phyloP scores from a whole-genome alignment of 108 stramenopile species.

The Fragilariopsis cylindrus region DNA sequence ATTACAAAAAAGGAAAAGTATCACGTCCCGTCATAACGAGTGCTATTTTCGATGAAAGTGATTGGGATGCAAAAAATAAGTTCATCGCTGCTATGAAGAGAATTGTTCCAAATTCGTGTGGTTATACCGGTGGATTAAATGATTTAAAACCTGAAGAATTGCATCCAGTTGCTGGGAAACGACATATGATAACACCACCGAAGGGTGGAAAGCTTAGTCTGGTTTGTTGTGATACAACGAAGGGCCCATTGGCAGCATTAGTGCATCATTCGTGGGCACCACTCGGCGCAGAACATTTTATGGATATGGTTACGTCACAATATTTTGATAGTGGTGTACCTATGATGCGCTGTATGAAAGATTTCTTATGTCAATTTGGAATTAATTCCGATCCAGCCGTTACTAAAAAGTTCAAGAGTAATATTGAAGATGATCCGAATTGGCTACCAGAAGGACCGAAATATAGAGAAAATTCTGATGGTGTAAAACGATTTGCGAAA shows the following conservation, averaged over 20 bases:
- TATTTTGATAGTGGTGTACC: slow-evolving; percentile 74
- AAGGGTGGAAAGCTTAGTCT: slow-evolving; percentile 30
- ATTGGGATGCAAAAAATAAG: not conserved
- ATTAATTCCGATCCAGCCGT: slow-evolving; percentile 53
- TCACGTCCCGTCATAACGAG: not conserved
- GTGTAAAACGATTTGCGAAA: slow-evolving; percentile 69
- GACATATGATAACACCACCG: slow-evolving; percentile 42
- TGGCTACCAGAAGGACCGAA: slow-evolving; percentile 79
- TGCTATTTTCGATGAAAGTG: not conserved
- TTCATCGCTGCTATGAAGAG: not conserved
- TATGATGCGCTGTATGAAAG: slow-evolving; percentile 76
- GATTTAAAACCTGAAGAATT: slow-evolving; percentile 18
- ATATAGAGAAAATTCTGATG: slow-evolving; percentile 59
- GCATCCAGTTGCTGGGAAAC: not conserved
- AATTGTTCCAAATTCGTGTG: not conserved
- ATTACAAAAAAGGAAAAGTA: not conserved
- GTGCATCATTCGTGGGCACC: slow-evolving; percentile 80
- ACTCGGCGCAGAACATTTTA: slow-evolving; percentile 71
- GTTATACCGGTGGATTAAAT: not conserved
- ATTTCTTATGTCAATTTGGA: slow-evolving; percentile 89
- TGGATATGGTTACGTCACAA: slow-evolving; percentile 67
- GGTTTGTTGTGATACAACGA: slow-evolving; percentile 48
- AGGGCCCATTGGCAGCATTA: slow-evolving; percentile 39
- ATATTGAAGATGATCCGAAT: slow-evolving; percentile 69
- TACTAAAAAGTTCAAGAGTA: slow-evolving; percentile 37